These are phyloP conservation scores for Starmerella geochares DNA, from an alignment of 805 yeast species.

Conservation along the genomic window DNA sequence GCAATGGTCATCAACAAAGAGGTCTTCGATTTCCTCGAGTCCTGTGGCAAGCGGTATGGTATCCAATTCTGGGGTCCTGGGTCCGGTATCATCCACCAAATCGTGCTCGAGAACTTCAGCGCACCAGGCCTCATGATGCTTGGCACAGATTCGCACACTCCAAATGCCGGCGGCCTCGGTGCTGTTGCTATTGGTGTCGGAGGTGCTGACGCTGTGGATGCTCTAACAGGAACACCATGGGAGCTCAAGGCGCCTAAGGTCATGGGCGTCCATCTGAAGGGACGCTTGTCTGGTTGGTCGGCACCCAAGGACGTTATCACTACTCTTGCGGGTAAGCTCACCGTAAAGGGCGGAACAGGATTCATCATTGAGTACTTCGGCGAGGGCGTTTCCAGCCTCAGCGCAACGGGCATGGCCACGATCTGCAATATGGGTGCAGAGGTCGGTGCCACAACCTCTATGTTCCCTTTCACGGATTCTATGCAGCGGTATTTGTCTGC, in stretches of 20 bases:
- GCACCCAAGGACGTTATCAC: constrained; percentile 96
- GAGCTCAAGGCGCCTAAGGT: constrained; percentile 95
- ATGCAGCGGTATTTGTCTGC: constrained; percentile 70
- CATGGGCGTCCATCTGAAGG: constrained; percentile 87
- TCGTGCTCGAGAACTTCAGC: constrained; percentile 90
- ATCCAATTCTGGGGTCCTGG: constrained; percentile 99
- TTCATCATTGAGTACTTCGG: constrained; percentile 94
- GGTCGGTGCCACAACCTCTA: constrained; percentile 96
- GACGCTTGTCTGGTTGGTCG: constrained; percentile 83
- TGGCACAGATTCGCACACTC: constrained; percentile 98
- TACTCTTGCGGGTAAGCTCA: constrained; percentile 78
- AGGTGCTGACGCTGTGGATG: constrained; percentile 99
- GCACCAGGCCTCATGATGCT: constrained; percentile 96
- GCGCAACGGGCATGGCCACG: constrained; percentile 99
- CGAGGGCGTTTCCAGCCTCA: constrained; percentile 75
- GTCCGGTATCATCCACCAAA: constrained; percentile 97
- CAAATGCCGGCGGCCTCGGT: constrained; percentile 98
- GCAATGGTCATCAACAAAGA: constrained; percentile 84
- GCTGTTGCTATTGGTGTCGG: constrained; percentile 99
- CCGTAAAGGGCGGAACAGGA: constrained; percentile 98
- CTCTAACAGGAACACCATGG: constrained; percentile 95
- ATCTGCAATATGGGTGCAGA: constrained; percentile 99
- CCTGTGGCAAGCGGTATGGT: constrained; percentile 90
- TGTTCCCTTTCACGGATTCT: constrained; percentile 85
- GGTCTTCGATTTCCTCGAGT: constrained; percentile 86